phyloP scores from a whole-genome alignment of 768 basidiomycete species.

The Pleurotus ostreatus region DNA sequence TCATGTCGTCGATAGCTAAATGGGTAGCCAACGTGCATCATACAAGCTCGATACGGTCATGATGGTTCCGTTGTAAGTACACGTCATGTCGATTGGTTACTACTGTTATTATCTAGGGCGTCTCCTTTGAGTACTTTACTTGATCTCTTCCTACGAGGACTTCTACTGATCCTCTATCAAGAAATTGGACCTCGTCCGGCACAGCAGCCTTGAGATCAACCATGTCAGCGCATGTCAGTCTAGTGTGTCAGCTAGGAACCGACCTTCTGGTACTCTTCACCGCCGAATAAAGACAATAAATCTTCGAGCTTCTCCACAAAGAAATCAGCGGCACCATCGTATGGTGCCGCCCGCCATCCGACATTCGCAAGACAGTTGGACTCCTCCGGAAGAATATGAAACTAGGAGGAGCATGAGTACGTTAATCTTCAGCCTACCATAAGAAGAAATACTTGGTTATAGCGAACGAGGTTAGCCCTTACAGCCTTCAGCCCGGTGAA shows the following conservation, averaged over 20 bases:
- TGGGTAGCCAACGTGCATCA: no score
- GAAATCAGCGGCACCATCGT: constrained; percentile 6
- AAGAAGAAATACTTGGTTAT: background rate
- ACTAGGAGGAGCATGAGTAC: background rate
- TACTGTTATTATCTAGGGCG: background rate
- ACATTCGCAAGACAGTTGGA: background rate
- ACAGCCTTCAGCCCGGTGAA: background rate
- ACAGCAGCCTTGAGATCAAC: background rate
- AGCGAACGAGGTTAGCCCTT: background rate
- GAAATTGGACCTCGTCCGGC: constrained; percentile 3
- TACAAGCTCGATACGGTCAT: no score
- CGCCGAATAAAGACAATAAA: background rate
- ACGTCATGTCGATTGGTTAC: no score
- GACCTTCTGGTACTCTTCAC: constrained; percentile 8
- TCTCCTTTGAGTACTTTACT: background rate
- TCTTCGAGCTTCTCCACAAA: constrained; percentile 8
- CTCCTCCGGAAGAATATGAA: background rate
- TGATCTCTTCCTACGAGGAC: constrained; percentile 6
- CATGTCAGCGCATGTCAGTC: background rate
- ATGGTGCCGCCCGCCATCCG: background rate
- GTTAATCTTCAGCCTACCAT: no score
- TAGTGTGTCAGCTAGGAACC: background rate
- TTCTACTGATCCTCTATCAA: constrained; percentile 2
- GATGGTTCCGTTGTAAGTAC: no score
- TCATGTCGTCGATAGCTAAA: no score